These are phyloP conservation scores for Pleurostoma richardsiae DNA, from an alignment of 2,329 filamentous ascomycete species.

Conservation along the genomic window DNA sequence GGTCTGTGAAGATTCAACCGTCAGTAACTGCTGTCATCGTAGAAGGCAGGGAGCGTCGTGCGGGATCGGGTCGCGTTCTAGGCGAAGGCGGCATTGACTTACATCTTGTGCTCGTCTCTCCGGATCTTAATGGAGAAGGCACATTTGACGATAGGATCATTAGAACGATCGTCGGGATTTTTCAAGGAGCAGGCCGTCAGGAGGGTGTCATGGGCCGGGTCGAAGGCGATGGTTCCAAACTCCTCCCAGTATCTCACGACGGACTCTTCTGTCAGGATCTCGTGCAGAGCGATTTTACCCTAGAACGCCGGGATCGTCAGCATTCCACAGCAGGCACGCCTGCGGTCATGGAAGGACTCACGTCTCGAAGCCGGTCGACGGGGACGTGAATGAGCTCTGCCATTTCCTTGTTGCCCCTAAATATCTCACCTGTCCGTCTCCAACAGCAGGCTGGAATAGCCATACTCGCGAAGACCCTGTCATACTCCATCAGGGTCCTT, in stretches of 20 bases:
- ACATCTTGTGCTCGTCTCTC: constrained; percentile 95
- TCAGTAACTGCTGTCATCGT: not conserved
- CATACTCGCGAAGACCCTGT: constrained; percentile 98
- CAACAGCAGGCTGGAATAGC: constrained; percentile 96
- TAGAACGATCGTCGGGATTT: constrained; percentile 65
- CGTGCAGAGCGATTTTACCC: constrained; percentile 92
- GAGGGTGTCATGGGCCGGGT: constrained; percentile 88
- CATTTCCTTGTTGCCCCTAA: constrained; percentile 97
- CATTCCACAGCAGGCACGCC: constrained; percentile 5
- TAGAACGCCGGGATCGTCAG: constrained; percentile 27
- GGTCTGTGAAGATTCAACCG: constrained; percentile 53
- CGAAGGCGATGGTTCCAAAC: constrained; percentile 96
- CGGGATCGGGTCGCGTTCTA: too few relatives aligned
- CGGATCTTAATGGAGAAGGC: constrained; percentile 98
- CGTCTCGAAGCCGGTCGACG: constrained; percentile 85
- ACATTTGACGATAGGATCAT: constrained; percentile 75
- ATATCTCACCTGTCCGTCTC: constrained; percentile 95
- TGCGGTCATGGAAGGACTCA: constrained; percentile 41
- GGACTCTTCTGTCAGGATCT: constrained; percentile 92
- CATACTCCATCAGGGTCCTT: constrained; percentile 92
- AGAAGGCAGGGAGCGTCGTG: not conserved
- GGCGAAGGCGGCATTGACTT: constrained; percentile 32
- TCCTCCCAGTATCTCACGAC: constrained; percentile 99
- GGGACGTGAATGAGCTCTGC: constrained; percentile 91
- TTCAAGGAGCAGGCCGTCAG: constrained; percentile 90